Evolutionary conservation across 306 rosid genomes (phyloP).

Genomic region (Medicago lupulina): DNA sequence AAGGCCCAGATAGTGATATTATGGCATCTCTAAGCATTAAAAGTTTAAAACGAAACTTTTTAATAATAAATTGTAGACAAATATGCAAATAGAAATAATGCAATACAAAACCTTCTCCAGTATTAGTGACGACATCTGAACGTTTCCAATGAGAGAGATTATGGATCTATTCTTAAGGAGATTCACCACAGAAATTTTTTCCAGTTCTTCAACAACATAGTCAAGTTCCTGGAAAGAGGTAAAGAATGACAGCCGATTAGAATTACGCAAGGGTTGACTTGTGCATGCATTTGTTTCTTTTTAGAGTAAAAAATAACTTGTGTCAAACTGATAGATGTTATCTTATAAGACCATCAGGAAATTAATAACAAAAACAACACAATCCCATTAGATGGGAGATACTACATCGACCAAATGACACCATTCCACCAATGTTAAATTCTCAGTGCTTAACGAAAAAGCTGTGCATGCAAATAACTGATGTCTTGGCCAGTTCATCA

Average conservation of each 20-base stretch:
- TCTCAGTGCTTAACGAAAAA: neutral
- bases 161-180: conserved; percentile 92
- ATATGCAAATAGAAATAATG: conserved; percentile 26
- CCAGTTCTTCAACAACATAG: conserved; percentile 88
- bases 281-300: conserved; percentile 21
- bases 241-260: conserved; percentile 35
- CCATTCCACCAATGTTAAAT: conserved; percentile 1
- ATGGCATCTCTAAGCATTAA: conserved; percentile 18
- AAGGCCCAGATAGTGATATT: conserved; percentile 23
- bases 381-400: neutral
- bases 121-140: conserved; percentile 86
- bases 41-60: neutral
- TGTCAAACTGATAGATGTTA: neutral
- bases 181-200: conserved; percentile 90
- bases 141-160: conserved; percentile 95
- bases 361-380: neutral
- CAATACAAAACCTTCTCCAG: conserved; percentile 77
- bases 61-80: conserved; percentile 9
- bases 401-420: neutral
- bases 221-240: conserved; percentile 83
- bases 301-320: conserved; percentile 15
- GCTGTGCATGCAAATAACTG: neutral
- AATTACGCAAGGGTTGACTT: neutral
- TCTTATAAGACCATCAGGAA: neutral
- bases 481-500: neutral